Conservation (phyloP, 768 basidiomycete genomes). For the Cystobasidium onofrii region DNA sequence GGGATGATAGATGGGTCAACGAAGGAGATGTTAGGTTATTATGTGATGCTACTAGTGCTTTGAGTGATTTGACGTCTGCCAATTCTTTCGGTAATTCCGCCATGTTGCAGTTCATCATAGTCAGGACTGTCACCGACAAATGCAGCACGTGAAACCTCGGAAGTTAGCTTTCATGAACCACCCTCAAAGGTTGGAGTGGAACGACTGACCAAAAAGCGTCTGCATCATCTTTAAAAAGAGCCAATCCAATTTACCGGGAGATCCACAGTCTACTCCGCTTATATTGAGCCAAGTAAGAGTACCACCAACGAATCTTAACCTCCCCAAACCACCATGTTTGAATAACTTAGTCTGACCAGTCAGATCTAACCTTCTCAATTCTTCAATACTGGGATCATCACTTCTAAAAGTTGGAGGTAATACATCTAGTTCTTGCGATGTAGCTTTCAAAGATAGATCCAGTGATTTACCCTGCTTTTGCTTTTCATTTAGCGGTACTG, state of each 20-base stretch:
- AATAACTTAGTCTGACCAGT: neutral
- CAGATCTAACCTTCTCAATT: slow-evolving; percentile 15
- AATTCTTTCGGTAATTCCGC: slow-evolving; percentile 21
- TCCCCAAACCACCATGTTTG: neutral
- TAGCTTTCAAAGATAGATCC: neutral
- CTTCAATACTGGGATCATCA: neutral
- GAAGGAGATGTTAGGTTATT: slow-evolving; percentile 17
- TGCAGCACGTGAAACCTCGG: neutral
- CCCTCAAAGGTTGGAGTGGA: neutral
- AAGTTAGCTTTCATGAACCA: neutral
- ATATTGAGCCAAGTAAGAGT: slow-evolving; percentile 29
- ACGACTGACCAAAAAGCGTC: neutral
- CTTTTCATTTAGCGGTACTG: slow-evolving; percentile 7
- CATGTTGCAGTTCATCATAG: slow-evolving; percentile 10
- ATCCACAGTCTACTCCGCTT: slow-evolving; percentile 13
- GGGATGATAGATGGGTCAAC: neutral
- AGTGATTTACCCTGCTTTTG: neutral
- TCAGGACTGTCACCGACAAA: slow-evolving; percentile 3
- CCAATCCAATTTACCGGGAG: neutral
- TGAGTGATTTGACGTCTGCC: neutral
- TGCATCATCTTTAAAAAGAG: slow-evolving; percentile 7
- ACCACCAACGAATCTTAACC: slow-evolving; percentile 15
- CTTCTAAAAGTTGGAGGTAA: neutral
- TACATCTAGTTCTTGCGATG: neutral
- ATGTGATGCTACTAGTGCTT: slow-evolving; percentile 25